A percentile compares a stretch with the other conserved stretches of the same genome.
These are phyloP conservation scores for Hemisphaericaspora lyxosophila DNA, from an alignment of 1,139 yeast genomes.

Conservation along the genomic window DNA sequence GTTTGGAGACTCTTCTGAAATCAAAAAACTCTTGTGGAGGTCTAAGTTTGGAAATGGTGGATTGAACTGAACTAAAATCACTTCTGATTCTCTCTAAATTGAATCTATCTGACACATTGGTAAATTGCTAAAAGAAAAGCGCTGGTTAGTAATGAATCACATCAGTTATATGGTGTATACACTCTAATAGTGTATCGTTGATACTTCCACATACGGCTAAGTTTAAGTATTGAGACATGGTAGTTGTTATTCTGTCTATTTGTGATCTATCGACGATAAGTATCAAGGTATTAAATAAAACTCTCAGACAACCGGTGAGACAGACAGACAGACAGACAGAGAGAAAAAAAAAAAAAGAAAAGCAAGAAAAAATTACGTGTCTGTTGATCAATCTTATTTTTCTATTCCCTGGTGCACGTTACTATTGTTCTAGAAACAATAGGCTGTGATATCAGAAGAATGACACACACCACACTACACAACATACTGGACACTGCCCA, in stretches of 20 bases:
- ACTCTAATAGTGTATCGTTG: too few relatives aligned
- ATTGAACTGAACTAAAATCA: slow-evolving; percentile 47
- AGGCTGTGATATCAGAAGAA: too few relatives aligned
- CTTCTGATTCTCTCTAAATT: slow-evolving; percentile 51
- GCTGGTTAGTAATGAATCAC: too few relatives aligned
- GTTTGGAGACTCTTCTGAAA: slow-evolving; percentile 83
- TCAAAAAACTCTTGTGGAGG: slow-evolving; percentile 95
- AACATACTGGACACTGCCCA: too few relatives aligned
- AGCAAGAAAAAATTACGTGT: slow-evolving; percentile 1
- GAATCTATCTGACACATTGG: slow-evolving; percentile 44
- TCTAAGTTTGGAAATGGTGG: slow-evolving; percentile 69
- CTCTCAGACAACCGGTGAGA: too few relatives aligned
- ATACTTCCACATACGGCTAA: slow-evolving; percentile 12
- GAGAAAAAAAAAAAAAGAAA: slow-evolving; percentile 1
- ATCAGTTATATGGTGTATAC: too few relatives aligned
- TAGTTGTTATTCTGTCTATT: too few relatives aligned
- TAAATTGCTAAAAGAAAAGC: slow-evolving; percentile 11
- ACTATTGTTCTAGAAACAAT: too few relatives aligned
- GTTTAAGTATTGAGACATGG: slow-evolving; percentile 11
- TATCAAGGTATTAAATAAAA: too few relatives aligned
- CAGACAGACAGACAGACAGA: slow-evolving; percentile 3
- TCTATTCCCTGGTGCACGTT: too few relatives aligned
- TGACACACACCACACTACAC: too few relatives aligned
- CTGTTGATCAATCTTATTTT: not conserved
- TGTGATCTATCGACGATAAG: too few relatives aligned